phyloP scores from a whole-genome alignment of 768 basidiomycete genomes.

The Leccinellum luteum region DNA sequence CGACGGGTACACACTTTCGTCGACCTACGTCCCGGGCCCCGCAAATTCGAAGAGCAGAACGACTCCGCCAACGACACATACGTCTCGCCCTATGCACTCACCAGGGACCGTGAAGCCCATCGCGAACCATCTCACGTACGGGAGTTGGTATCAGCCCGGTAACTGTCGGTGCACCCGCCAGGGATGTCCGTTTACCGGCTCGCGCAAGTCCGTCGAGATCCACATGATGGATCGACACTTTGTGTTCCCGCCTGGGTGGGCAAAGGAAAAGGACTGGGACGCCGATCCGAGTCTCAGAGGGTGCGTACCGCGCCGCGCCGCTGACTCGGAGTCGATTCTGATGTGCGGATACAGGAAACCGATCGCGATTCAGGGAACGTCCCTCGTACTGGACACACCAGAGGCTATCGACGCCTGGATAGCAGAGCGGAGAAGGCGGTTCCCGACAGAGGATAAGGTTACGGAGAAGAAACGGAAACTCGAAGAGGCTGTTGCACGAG shows the following conservation, averaged over 20 bases:
- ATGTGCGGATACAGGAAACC: constrained; percentile 50
- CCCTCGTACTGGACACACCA: constrained; percentile 70
- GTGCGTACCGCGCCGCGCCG: constrained; percentile 36
- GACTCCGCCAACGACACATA: neutral
- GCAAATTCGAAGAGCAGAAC: neutral
- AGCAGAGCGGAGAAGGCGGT: constrained; percentile 81
- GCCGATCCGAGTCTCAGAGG: constrained; percentile 80
- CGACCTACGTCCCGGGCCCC: constrained; percentile 33
- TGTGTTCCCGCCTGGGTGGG: constrained; percentile 75
- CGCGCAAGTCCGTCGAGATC: constrained; percentile 65
- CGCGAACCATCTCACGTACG: constrained; percentile 20
- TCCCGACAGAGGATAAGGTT: constrained; percentile 68
- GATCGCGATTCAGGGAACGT: constrained; percentile 77
- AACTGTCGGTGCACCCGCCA: constrained; percentile 55
- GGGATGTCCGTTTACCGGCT: constrained; percentile 68
- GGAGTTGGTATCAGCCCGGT: constrained; percentile 64
- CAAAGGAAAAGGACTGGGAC: constrained; percentile 68
- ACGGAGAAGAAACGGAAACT: constrained; percentile 80
- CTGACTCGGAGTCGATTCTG: neutral
- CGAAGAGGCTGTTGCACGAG: constrained; percentile 76
- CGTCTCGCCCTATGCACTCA: constrained; percentile 1
- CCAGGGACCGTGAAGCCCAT: constrained; percentile 11
- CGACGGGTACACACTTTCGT: constrained; percentile 40
- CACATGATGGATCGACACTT: constrained; percentile 93
- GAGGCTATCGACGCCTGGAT: constrained; percentile 86